Evolutionary conservation across 2,329 filamentous ascomycete genomes (phyloP).

Genomic region (Penicillium sp.): DNA sequence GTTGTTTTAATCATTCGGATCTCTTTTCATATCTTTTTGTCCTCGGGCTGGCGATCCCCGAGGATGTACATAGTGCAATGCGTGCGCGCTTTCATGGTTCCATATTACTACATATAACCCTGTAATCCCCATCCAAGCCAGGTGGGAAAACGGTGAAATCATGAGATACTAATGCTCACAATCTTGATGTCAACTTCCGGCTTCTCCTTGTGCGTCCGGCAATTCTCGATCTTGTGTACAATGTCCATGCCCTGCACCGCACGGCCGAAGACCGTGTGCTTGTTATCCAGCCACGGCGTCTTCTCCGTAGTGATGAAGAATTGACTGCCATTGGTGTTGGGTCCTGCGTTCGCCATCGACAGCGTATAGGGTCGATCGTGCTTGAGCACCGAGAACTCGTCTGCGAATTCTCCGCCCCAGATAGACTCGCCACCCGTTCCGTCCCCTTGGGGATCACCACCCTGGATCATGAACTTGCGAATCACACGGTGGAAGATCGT

Average conservation of each 20-base stretch:
- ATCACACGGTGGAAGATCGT: conserved; percentile 98
- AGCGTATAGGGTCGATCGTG: conserved; percentile 97
- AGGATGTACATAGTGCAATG: conserved; percentile 5
- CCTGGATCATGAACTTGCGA: conserved; percentile 95
- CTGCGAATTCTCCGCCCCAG: conserved; percentile 88
- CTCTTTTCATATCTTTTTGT: background rate
- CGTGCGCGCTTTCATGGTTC: background rate
- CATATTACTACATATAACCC: background rate
- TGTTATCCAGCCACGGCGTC: conserved; percentile 92
- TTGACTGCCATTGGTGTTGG: conserved; percentile 92
- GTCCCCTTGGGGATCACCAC: conserved; percentile 82
- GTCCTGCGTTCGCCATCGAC: conserved; percentile 96
- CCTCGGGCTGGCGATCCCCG: background rate
- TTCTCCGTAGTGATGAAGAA: conserved; percentile 99
- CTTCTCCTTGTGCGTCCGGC: conserved; percentile 84
- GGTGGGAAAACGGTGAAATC: background rate
- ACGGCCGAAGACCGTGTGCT: conserved; percentile 94
- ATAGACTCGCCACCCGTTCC: conserved; percentile 89
- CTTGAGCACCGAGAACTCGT: conserved; percentile 87
- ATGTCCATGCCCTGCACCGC: conserved; percentile 90
- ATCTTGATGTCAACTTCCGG: conserved; percentile 98
- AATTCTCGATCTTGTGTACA: conserved; percentile 92
- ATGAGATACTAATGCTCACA: conserved; percentile 67
- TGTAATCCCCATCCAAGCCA: background rate
- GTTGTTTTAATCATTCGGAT: background rate